Conservation (phyloP, 176 grass and related monocot genomes). For the Oryza longistaminata region DNA sequence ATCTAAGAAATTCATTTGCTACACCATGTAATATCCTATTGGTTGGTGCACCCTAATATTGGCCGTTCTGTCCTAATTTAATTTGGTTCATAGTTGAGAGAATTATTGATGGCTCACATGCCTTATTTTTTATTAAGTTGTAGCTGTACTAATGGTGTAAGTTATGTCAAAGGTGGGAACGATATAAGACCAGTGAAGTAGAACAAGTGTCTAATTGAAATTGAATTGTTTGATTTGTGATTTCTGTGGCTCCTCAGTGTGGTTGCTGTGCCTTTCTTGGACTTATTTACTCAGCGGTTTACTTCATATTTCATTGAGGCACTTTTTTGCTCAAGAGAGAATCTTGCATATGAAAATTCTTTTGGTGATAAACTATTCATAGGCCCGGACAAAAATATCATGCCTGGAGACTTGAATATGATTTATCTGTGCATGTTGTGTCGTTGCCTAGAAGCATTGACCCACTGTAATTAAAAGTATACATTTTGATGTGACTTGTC, state of each 20-base stretch:
- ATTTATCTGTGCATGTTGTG: constrained; percentile 3
- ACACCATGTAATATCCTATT: constrained; percentile 15
- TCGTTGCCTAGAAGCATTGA: background rate
- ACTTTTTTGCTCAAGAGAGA: constrained; percentile 14
- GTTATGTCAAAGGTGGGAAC: background rate
- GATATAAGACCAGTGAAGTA: background rate
- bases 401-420: constrained; percentile 25
- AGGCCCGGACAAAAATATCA: background rate
- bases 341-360: background rate
- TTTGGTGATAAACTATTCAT: constrained; percentile 11
- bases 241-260: background rate
- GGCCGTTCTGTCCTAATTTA: background rate
- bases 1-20: constrained; percentile 22
- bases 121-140: background rate
- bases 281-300: background rate
- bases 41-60: background rate
- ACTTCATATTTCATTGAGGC: background rate
- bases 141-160: constrained; percentile 1
- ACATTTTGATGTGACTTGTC: constrained; percentile 14
- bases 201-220: constrained; percentile 15
- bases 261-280: background rate
- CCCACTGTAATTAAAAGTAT: background rate
- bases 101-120: background rate
- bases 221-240: background rate
- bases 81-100: constrained; percentile 1